phyloP scores from a whole-genome alignment of 2,329 filamentous ascomycete species.

The Aspergillus flavus region DNA sequence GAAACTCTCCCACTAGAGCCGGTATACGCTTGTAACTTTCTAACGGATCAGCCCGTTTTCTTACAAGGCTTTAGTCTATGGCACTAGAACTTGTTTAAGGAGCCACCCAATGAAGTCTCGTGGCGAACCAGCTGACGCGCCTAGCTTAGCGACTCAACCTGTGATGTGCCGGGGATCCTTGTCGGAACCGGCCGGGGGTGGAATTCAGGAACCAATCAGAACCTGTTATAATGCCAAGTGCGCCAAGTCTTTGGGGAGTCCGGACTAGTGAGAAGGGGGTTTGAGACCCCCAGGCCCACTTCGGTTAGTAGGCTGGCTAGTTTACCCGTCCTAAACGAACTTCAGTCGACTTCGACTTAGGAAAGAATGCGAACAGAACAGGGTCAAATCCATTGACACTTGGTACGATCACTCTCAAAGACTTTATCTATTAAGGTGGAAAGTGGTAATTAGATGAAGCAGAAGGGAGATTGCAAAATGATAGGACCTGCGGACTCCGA shows the following conservation, averaged over 20 bases:
- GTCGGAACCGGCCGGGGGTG: constrained; percentile 16
- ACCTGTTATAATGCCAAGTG: background rate
- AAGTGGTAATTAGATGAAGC: background rate
- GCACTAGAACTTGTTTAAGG: background rate
- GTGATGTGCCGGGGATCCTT: constrained; percentile 6
- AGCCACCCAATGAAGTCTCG: constrained; percentile 2
- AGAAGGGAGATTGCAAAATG: background rate
- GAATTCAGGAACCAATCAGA: constrained; percentile 7
- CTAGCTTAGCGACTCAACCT: constrained; percentile 3
- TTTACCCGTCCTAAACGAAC: background rate
- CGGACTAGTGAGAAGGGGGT: constrained; percentile 11
- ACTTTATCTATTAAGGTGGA: background rate
- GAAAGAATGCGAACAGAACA: background rate
- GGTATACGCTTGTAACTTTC: background rate
- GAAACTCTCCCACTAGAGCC: background rate
- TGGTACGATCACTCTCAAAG: background rate
- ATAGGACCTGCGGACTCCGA: background rate
- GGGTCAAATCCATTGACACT: background rate
- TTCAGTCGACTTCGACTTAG: background rate
- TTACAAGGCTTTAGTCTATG: background rate
- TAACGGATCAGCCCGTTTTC: background rate
- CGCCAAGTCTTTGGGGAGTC: constrained; percentile 13
- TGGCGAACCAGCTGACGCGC: constrained; percentile 11
- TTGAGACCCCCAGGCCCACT: background rate
- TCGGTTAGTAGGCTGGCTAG: background rate